Evolutionary conservation across 2,329 filamentous ascomycete genomes (phyloP).

Genomic region (Ophiocordyceps polyrhachis-furcata): DNA sequence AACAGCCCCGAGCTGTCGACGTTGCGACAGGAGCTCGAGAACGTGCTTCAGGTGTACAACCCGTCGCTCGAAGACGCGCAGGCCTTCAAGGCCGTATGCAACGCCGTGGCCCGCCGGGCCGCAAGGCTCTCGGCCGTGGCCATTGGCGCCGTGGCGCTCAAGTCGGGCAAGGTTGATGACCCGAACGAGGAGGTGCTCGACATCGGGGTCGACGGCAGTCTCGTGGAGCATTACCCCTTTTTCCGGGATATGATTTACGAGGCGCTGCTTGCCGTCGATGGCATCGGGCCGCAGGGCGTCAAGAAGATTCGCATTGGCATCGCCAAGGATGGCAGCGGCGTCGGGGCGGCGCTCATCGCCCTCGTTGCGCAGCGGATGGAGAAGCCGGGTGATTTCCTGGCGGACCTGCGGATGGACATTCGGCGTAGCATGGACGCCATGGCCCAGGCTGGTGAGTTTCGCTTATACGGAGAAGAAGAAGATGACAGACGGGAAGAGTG

Average conservation of each 20-base stretch:
- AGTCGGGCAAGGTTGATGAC: conserved; percentile 52
- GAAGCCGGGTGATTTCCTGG: conserved; percentile 26
- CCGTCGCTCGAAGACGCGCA: conserved; percentile 69
- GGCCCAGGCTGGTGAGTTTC: conserved; percentile 11
- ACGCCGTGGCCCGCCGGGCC: conserved; percentile 72
- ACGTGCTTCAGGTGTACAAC: conserved; percentile 55
- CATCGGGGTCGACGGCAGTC: conserved; percentile 81
- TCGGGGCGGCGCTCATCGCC: conserved; percentile 80
- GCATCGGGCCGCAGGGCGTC: conserved; percentile 61
- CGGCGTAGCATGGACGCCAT: conserved; percentile 16
- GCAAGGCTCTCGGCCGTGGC: conserved; percentile 77
- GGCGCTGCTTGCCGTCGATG: conserved; percentile 55
- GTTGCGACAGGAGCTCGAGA: conserved; percentile 62
- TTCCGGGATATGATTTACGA: conserved; percentile 82
- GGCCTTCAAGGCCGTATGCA: conserved; percentile 67
- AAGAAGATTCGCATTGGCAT: conserved; percentile 85
- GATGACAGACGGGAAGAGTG: not conserved
- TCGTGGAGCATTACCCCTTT: conserved; percentile 90
- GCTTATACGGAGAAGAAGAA: no score
- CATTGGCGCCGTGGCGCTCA: conserved; percentile 66
- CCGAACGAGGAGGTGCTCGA: conserved; percentile 56
- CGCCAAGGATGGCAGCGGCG: conserved; percentile 79
- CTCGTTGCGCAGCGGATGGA: conserved; percentile 61
- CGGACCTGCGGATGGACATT: conserved; percentile 20
- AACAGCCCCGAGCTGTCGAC: conserved; percentile 50